Evolutionary conservation across 441 rosid genomes (phyloP).

Genomic region (Populus hybrid): DNA sequence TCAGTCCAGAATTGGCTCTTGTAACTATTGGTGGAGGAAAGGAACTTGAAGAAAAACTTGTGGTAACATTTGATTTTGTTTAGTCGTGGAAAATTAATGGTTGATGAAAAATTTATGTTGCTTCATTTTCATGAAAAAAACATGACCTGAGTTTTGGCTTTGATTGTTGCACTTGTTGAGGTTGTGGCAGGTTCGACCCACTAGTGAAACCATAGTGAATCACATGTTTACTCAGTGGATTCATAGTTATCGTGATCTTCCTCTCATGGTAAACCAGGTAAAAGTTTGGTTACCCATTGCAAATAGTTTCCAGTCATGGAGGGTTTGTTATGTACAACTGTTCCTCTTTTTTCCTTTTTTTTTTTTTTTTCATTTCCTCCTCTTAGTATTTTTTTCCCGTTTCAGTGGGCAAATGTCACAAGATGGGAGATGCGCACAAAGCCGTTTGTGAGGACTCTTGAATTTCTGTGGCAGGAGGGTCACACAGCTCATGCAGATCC

Average conservation of each 20-base stretch:
- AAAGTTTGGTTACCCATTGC: not conserved
- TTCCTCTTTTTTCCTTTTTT: not conserved
- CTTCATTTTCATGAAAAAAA: constrained; percentile 22
- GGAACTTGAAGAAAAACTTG: constrained; percentile 94
- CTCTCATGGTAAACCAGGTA: constrained; percentile 94
- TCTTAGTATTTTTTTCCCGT: not conserved
- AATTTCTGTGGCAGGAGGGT: constrained; percentile 97
- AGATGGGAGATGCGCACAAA: constrained; percentile 98
- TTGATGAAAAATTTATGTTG: not conserved
- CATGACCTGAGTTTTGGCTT: constrained; percentile 60
- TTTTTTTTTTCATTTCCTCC: not conserved
- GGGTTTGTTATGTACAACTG: not conserved
- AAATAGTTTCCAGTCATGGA: not conserved
- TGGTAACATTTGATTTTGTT: constrained; percentile 39
- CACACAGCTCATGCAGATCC: constrained; percentile 87
- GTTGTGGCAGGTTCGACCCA: constrained; percentile 97
- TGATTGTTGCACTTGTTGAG: constrained; percentile 75
- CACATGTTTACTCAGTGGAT: constrained; percentile 98
- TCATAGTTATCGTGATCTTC: constrained; percentile 87
- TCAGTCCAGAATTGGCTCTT: constrained; percentile 86
- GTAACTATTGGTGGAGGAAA: constrained; percentile 93
- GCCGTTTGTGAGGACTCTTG: constrained; percentile 93
- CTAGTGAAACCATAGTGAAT: constrained; percentile 93
- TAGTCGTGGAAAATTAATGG: constrained; percentile 8
- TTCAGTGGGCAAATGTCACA: constrained; percentile 95